Conservation (phyloP, 1,284 basidiomycete genomes). For the Porodaedalea pini region DNA sequence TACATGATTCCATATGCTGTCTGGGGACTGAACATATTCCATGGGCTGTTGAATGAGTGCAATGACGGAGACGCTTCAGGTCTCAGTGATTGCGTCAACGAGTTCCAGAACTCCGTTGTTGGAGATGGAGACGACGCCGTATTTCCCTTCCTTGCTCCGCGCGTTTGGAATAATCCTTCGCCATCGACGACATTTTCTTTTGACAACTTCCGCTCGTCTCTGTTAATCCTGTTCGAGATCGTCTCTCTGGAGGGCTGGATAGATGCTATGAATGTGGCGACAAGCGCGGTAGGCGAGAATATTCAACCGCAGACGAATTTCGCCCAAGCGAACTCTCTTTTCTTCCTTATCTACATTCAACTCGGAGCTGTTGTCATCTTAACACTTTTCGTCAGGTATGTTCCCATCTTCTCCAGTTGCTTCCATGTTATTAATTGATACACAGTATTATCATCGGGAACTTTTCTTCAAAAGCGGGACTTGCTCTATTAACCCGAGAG, state of each 20-base stretch:
- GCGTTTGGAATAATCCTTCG: slow-evolving; percentile 86
- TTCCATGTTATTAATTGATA: background rate
- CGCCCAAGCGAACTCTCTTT: slow-evolving; percentile 82
- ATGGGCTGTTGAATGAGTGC: slow-evolving; percentile 82
- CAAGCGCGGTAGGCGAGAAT: slow-evolving; percentile 71
- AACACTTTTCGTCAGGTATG: slow-evolving; percentile 83
- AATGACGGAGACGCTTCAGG: slow-evolving; percentile 68
- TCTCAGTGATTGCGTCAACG: slow-evolving; percentile 68
- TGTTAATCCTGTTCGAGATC: slow-evolving; percentile 95
- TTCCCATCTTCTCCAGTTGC: background rate
- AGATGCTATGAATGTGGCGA: slow-evolving; percentile 83
- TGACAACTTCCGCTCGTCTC: slow-evolving; percentile 81
- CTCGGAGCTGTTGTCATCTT: slow-evolving; percentile 89
- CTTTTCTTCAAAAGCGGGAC: slow-evolving; percentile 83
- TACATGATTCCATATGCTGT: slow-evolving; percentile 97
- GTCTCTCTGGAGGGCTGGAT: slow-evolving; percentile 96
- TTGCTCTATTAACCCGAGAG: slow-evolving; percentile 80
- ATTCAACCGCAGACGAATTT: slow-evolving; percentile 71
- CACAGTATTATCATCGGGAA: slow-evolving; percentile 92
- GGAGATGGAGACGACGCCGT: slow-evolving; percentile 40
- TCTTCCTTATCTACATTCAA: slow-evolving; percentile 92
- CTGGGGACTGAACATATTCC: slow-evolving; percentile 95
- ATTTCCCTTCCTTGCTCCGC: slow-evolving; percentile 74
- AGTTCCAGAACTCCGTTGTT: slow-evolving; percentile 62
- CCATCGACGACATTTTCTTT: slow-evolving; percentile 88